A percentile compares a stretch with the other conserved stretches of the same genome.
Conservation (phyloP, 345 rosid species). For the Gossypium herbaceum region DNA sequence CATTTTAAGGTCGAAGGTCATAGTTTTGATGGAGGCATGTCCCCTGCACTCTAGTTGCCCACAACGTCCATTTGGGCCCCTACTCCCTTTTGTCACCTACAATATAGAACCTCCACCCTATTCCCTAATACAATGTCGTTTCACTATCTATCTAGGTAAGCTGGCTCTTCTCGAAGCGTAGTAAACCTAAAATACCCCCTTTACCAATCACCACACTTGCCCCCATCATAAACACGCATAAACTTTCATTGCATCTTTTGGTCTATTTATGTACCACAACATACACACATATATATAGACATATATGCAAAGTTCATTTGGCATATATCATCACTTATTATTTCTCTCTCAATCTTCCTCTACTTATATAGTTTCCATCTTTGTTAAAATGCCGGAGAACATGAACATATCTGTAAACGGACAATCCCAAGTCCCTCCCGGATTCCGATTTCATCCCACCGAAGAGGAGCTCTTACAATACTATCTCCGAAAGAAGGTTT, state of each 20-base stretch:
- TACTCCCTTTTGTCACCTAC: neutral
- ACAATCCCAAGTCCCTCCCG: conserved; percentile 80
- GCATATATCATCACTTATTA: conserved; percentile 11
- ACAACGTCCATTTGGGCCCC: conserved; percentile 26
- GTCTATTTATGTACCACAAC: neutral
- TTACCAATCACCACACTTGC: neutral
- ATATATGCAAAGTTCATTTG: conserved; percentile 14
- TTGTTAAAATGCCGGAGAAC: conserved; percentile 41
- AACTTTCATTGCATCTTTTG: conserved; percentile 11
- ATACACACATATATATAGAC: conserved; percentile 14
- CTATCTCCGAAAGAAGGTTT: conserved; percentile 68
- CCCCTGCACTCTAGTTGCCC: conserved; percentile 47
- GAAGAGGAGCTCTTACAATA: conserved; percentile 78
- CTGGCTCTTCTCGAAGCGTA: conserved; percentile 25
- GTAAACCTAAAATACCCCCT: conserved; percentile 25
- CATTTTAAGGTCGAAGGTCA: conserved; percentile 72
- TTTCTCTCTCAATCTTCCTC: conserved; percentile 3
- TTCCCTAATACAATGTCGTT: conserved; percentile 25
- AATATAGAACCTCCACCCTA: neutral
- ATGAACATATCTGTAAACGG: conserved; percentile 83
- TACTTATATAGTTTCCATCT: neutral
- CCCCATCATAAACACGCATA: neutral
- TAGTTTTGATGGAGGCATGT: conserved; percentile 56
- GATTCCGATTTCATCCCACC: conserved; percentile 82
- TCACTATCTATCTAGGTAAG: conserved; percentile 12